Base-by-base conservation (phyloP, 495 filamentous ascomycete species). In the Aspergillus cavernicola region DNA sequence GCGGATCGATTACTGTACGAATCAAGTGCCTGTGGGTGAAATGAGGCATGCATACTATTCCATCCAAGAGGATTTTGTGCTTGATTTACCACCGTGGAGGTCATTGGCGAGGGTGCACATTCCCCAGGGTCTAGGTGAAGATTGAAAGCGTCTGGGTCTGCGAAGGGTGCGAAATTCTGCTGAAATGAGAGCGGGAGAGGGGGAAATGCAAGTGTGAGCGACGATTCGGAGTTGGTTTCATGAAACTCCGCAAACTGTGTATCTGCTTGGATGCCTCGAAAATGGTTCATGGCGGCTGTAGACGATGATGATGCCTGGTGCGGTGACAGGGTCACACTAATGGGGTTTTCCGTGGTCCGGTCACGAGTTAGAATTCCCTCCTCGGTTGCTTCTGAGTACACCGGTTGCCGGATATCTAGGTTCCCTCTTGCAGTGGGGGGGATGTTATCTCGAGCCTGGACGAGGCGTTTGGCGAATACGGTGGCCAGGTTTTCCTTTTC, bases 341-440 rank as follows among this genome's bases (percentile, higher is more conserved):
- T 9, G 9, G 24, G 24, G 24, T 4, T 28, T 4, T 28, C 24
- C 9, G 9, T 28, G 4, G 4, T 28, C 24, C 24, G 24, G 24
- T 28, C 24, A n/a, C n/a, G n/a, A n/a, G n/a, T n/a, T n/a, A n/a
- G n/a, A n/a, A n/a, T n/a, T n/a, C 24, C 9, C 24, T 28, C 9
- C 24, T 28, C 24, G 24, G 24, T 28, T 9, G 64, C 55, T 29
- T 69, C 67, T 1, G 67, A 72, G 53, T 69, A 72, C 1, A 61
- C 69, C 1, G 69, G 46, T 39, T 72, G 66, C 32, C 67, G 50
- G 38, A 72, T 69, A 50, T 70, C 69, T 22, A 72, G 32, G 29
- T 57, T 62, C 7, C 53, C 44, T 1, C 49, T 11, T 20, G 54
- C 33, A 9, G 24, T 28, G 1, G 59, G 29, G 3, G 57, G 55